Percentiles rank a stretch among this genome's conserved stretches.
Evolutionary conservation across 2,329 filamentous ascomycete genomes (phyloP).

Genomic region (Fusarium sp.): DNA sequence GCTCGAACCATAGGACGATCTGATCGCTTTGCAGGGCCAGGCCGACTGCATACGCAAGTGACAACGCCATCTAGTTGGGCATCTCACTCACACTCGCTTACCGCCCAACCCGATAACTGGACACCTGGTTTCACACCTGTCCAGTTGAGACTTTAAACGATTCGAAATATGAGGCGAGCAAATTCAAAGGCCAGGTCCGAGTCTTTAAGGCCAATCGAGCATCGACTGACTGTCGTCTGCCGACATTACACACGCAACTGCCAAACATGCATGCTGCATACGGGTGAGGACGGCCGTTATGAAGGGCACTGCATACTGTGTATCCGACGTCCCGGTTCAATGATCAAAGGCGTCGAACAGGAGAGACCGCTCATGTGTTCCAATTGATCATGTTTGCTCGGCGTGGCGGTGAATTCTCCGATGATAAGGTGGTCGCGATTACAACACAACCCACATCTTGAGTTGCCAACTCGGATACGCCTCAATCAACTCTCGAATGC

Average conservation of each 20-base stretch:
- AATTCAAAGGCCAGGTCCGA: slow-evolving; percentile 12
- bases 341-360: neutral
- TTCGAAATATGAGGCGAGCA: slow-evolving; percentile 25
- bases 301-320: slow-evolving; percentile 9
- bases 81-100: slow-evolving; percentile 29
- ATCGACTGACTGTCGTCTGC: neutral
- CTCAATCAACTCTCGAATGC: neutral
- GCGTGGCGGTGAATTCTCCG: neutral
- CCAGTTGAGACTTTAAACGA: slow-evolving; percentile 4
- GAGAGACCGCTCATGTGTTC: slow-evolving; percentile 4
- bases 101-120: slow-evolving; percentile 27
- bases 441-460: neutral
- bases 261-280: slow-evolving; percentile 19
- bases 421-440: neutral
- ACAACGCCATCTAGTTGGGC: slow-evolving; percentile 27
- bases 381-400: neutral
- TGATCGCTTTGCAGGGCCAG: slow-evolving; percentile 31
- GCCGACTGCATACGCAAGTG: slow-evolving; percentile 33
- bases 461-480: slow-evolving; percentile 27
- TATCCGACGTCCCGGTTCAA: slow-evolving; percentile 12
- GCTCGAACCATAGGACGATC: slow-evolving; percentile 39
- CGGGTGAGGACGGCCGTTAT: slow-evolving; percentile 10
- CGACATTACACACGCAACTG: slow-evolving; percentile 9
- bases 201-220: neutral
- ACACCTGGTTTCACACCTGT: slow-evolving; percentile 5